phyloP scores from a whole-genome alignment of 495 filamentous ascomycete genomes.

The Aspergillus haitiensis region DNA sequence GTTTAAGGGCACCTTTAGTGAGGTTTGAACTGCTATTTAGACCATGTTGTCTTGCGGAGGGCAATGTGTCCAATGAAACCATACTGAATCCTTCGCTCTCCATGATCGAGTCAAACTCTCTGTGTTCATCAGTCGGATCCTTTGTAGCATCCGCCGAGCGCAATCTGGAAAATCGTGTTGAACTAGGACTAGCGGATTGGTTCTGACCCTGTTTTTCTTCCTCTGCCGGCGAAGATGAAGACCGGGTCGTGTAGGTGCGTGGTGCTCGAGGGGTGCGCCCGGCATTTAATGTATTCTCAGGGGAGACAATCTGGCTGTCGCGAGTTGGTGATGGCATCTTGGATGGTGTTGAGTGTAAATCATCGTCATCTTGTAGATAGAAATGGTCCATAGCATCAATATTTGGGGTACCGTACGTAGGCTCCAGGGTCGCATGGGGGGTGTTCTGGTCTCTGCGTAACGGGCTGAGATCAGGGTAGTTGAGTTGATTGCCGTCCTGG shows the following conservation, averaged over 20 bases:
- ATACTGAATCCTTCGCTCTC: slow-evolving; percentile 63
- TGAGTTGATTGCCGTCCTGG: slow-evolving; percentile 25
- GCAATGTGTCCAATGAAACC: slow-evolving; percentile 56
- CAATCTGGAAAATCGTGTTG: slow-evolving; percentile 8
- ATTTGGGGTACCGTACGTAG: slow-evolving; percentile 33
- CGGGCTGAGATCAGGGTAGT: slow-evolving; percentile 13
- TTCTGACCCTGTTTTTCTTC: slow-evolving; percentile 33
- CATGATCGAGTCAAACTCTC: slow-evolving; percentile 57
- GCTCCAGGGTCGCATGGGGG: slow-evolving; percentile 17
- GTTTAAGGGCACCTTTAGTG: slow-evolving; percentile 28
- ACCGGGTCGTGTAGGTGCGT: slow-evolving; percentile 44
- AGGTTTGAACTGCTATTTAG: slow-evolving; percentile 27
- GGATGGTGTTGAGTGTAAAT: slow-evolving; percentile 42
- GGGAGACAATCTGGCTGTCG: slow-evolving; percentile 30
- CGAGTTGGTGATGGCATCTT: slow-evolving; percentile 42
- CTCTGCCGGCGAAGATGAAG: slow-evolving; percentile 43
- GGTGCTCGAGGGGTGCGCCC: slow-evolving; percentile 33
- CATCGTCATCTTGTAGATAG: slow-evolving; percentile 31
- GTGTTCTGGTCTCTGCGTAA: slow-evolving; percentile 11
- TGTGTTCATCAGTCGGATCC: slow-evolving; percentile 46
- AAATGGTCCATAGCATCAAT: slow-evolving; percentile 34
- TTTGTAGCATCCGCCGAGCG: slow-evolving; percentile 10
- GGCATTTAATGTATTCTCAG: slow-evolving; percentile 34
- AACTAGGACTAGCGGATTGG: background rate
- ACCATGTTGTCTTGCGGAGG: slow-evolving; percentile 44